These are phyloP conservation scores for Cardamine chenopodiifolia DNA, from an alignment of 345 rosid genomes.

Conservation along the genomic window DNA sequence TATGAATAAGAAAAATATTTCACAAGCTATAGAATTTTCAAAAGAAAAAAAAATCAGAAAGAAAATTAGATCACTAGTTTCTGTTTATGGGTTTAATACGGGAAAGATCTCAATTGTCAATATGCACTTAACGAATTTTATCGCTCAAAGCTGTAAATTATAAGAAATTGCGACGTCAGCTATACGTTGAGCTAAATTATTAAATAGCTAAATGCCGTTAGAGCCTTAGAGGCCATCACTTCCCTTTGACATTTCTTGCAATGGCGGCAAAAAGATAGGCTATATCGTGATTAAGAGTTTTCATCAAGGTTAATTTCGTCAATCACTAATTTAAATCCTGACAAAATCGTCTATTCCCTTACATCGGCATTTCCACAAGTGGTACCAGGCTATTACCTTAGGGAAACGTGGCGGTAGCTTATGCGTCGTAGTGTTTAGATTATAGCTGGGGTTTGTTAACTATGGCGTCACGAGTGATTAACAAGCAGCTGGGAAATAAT, in stretches of 20 bases:
- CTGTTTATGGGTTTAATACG: background rate
- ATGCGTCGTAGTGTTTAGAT: too few species aligned
- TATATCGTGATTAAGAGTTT: background rate
- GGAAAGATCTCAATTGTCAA: constrained; percentile 11
- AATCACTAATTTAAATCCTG: background rate
- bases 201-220: constrained; percentile 3
- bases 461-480: constrained; percentile 36
- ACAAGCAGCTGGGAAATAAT: constrained; percentile 23
- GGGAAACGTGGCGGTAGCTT: constrained; percentile 10
- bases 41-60: background rate
- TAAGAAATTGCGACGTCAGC: background rate
- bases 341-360: constrained; percentile 23
- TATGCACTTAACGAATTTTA: background rate
- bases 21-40: background rate
- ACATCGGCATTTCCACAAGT: constrained; percentile 25
- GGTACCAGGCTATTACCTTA: background rate
- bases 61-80: background rate
- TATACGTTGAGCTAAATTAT: background rate
- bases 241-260: background rate
- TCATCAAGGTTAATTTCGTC: constrained; percentile 2
- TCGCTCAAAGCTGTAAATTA: background rate
- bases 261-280: constrained; percentile 24
- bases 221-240: background rate
- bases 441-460: constrained; percentile 18
- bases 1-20: background rate